Conservation (phyloP, 768 basidiomycete genomes). For the Boletus edulis region DNA sequence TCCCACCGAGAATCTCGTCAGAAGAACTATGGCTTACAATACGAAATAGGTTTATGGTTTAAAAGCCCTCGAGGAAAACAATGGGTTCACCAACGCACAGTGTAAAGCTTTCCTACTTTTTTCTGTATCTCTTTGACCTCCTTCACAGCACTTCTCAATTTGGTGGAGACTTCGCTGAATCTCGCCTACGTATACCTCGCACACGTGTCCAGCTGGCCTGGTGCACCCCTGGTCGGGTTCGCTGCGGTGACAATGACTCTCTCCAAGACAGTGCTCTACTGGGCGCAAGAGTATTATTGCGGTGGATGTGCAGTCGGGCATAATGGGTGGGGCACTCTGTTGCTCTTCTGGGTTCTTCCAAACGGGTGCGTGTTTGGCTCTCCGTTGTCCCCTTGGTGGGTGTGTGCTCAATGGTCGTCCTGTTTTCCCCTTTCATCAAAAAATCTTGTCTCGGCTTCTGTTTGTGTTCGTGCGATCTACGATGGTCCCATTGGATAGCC, state of each 20-base stretch:
- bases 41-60: slow-evolving; percentile 65
- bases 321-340: slow-evolving; percentile 50
- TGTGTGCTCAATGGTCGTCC: slow-evolving; percentile 2
- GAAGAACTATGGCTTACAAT: slow-evolving; percentile 13
- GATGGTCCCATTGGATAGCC: slow-evolving; percentile 34
- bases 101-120: slow-evolving; percentile 42
- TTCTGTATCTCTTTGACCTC: background rate
- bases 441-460: no score
- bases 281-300: slow-evolving; percentile 77
- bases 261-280: slow-evolving; percentile 84
- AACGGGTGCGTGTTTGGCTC: slow-evolving; percentile 58
- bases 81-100: slow-evolving; percentile 87
- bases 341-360: slow-evolving; percentile 70
- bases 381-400: background rate
- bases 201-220: slow-evolving; percentile 56
- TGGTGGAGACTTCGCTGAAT: slow-evolving; percentile 78
- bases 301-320: slow-evolving; percentile 73
- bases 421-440: background rate
- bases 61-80: slow-evolving; percentile 55
- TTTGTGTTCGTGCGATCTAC: background rate
- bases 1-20: background rate
- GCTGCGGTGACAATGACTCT: slow-evolving; percentile 73
- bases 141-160: slow-evolving; percentile 64
- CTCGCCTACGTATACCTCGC: slow-evolving; percentile 73
- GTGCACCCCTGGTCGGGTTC: slow-evolving; percentile 76